These are phyloP conservation scores for Protomyces pachydermus DNA, from an alignment of 1,139 yeast genomes.

Conservation along the genomic window DNA sequence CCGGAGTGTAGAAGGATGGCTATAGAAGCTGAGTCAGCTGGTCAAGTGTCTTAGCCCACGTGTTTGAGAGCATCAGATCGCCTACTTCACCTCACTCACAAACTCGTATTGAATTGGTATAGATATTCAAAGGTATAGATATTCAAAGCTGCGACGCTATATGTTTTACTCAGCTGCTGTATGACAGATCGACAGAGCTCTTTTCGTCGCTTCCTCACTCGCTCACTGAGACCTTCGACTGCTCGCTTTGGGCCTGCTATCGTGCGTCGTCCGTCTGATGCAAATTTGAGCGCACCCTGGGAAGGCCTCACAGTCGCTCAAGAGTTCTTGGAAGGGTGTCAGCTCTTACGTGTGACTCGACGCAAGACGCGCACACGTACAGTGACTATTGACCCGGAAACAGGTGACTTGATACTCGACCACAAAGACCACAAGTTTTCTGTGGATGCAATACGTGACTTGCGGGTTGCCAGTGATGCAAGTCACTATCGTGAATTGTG, in stretches of 20 bases:
- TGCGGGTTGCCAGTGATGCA: slow-evolving; percentile 66
- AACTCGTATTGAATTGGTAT: too few relatives aligned
- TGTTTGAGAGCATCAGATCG: too few relatives aligned
- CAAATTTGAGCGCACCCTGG: neutral
- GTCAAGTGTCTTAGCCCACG: too few relatives aligned
- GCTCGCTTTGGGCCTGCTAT: neutral
- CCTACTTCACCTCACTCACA: too few relatives aligned
- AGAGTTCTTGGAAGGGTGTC: slow-evolving; percentile 37
- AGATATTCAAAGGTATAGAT: too few relatives aligned
- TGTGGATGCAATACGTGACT: slow-evolving; percentile 64
- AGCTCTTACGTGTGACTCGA: slow-evolving; percentile 60
- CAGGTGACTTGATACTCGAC: slow-evolving; percentile 53
- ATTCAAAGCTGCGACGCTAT: neutral
- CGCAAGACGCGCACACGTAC: slow-evolving; percentile 57
- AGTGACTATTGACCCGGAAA: slow-evolving; percentile 45
- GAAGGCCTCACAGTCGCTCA: neutral
- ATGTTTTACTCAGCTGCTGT: neutral
- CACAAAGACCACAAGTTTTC: slow-evolving; percentile 38
- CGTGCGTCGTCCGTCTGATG: neutral
- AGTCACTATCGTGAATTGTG: slow-evolving; percentile 78
- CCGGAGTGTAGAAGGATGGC: too few relatives aligned
- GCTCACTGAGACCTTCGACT: neutral
- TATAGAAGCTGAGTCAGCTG: too few relatives aligned
- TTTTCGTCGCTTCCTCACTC: neutral
- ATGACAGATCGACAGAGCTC: neutral